Evolutionary conservation across 2,329 filamentous ascomycete genomes (phyloP).

Genomic region (Chrysoporthe deuterocubensis): DNA sequence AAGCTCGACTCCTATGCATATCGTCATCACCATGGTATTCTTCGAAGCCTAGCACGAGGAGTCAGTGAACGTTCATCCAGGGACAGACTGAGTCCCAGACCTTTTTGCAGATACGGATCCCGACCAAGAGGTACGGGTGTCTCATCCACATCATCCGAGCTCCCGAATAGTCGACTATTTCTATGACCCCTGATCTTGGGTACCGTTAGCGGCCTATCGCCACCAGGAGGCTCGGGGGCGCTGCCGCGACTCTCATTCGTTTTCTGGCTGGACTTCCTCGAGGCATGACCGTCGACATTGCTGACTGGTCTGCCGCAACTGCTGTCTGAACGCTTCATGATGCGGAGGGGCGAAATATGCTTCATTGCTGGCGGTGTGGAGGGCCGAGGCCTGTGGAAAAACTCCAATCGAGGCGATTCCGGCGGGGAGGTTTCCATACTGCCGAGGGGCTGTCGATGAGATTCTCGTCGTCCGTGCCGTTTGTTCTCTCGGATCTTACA

Average conservation of each 20-base stretch:
- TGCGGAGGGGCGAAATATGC: conserved; percentile 51
- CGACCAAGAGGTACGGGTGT: conserved; percentile 17
- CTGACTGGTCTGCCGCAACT: conserved; percentile 16
- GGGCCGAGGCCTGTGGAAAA: conserved; percentile 35
- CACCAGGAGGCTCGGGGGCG: conserved; percentile 31
- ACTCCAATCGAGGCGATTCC: conserved; percentile 37
- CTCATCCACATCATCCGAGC: conserved; percentile 12
- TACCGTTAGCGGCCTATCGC: conserved; percentile 38
- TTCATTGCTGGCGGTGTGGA: conserved; percentile 17
- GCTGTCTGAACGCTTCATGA: conserved; percentile 48
- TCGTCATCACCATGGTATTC: neutral
- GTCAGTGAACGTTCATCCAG: neutral
- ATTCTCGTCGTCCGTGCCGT: conserved; percentile 12
- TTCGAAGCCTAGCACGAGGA: neutral
- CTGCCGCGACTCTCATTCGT: conserved; percentile 35
- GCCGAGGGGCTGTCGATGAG: conserved; percentile 4
- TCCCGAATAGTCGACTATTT: conserved; percentile 11
- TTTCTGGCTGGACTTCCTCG: conserved; percentile 31
- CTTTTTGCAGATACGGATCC: conserved; percentile 16
- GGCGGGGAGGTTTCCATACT: conserved; percentile 42
- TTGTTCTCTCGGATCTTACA: neutral
- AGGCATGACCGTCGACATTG: conserved; percentile 1
- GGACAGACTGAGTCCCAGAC: neutral
- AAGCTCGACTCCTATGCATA: neutral
- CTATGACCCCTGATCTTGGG: conserved; percentile 40